Evolutionary conservation across 345 rosid genomes (phyloP).

Genomic region (Pugionium cornutum): DNA sequence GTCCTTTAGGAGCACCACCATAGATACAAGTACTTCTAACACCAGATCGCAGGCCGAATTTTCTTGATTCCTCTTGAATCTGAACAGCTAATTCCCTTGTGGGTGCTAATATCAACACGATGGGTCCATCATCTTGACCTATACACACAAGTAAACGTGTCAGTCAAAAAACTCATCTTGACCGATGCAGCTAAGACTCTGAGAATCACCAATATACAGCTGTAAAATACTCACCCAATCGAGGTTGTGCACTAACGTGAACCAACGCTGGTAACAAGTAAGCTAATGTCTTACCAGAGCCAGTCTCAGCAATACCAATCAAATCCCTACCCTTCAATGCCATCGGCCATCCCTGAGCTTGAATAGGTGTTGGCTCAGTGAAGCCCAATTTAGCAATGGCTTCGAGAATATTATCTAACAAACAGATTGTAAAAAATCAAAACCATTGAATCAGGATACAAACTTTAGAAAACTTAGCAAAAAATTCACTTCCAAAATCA

Average conservation of each 20-base stretch:
- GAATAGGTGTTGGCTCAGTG: slow-evolving; percentile 92
- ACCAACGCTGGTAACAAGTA: slow-evolving; percentile 92
- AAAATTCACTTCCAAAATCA: not conserved
- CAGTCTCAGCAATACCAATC: slow-evolving; percentile 96
- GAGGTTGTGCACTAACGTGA: slow-evolving; percentile 90
- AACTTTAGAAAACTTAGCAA: not conserved
- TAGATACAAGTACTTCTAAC: slow-evolving; percentile 88
- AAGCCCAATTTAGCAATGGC: slow-evolving; percentile 83
- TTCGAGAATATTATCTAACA: slow-evolving; percentile 74
- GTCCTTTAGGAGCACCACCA: slow-evolving; percentile 98
- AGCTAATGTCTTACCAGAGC: slow-evolving; percentile 97
- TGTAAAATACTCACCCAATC: slow-evolving; percentile 59
- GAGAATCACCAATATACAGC: not conserved
- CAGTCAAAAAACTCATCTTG: not conserved
- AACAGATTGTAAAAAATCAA: not conserved
- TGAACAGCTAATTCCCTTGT: slow-evolving; percentile 98
- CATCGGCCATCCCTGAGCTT: slow-evolving; percentile 98
- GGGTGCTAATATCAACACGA: slow-evolving; percentile 84
- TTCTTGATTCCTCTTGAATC: slow-evolving; percentile 83
- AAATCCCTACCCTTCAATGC: slow-evolving; percentile 93
- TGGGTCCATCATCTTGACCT: slow-evolving; percentile 87
- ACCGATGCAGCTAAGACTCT: slow-evolving; percentile 4
- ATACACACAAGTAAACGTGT: slow-evolving; percentile 20
- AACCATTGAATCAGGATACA: not conserved
- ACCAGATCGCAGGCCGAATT: slow-evolving; percentile 63